phyloP scores from a whole-genome alignment of 108 stramenopile species.

The Seminavis robusta region DNA sequence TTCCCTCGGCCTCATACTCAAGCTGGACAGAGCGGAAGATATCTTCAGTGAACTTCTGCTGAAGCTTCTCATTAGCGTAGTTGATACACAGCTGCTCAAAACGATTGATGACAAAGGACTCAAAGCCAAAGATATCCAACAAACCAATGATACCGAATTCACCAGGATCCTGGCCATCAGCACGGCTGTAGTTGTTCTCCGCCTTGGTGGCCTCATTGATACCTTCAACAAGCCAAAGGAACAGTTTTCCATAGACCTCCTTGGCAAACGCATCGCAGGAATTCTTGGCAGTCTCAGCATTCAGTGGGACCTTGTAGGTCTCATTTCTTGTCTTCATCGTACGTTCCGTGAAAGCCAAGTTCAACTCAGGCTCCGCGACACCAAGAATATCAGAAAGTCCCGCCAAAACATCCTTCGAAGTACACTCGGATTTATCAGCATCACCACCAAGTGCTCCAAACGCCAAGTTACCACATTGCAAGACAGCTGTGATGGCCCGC shows the following conservation, averaged over 20 bases:
- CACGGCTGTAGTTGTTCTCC: slow-evolving; percentile 42
- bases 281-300: slow-evolving; percentile 60
- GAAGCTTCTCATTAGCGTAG: slow-evolving; percentile 91
- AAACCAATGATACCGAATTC: slow-evolving; percentile 87
- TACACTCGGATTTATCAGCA: slow-evolving; percentile 59
- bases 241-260: slow-evolving; percentile 77
- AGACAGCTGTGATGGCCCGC: slow-evolving; percentile 74
- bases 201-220: slow-evolving; percentile 81
- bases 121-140: slow-evolving; percentile 98
- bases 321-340: slow-evolving; percentile 76
- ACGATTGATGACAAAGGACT: slow-evolving; percentile 85
- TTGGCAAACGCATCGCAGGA: slow-evolving; percentile 92
- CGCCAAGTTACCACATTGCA: slow-evolving; percentile 86
- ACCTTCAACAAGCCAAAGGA: slow-evolving; percentile 75
- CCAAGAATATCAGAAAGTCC: slow-evolving; percentile 79
- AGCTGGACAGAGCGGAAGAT: slow-evolving; percentile 86
- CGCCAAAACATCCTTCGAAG: slow-evolving; percentile 43
- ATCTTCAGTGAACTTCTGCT: slow-evolving; percentile 90
- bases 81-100: slow-evolving; percentile 94
- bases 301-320: slow-evolving; percentile 79
- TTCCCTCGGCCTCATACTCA: slow-evolving; percentile 92
- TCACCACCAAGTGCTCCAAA: slow-evolving; percentile 56
- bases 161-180: slow-evolving; percentile 13
- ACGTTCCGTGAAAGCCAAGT: slow-evolving; percentile 75
- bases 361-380: slow-evolving; percentile 40